These are phyloP conservation scores for Calophaca sinica DNA, from an alignment of 306 rosid species.

Conservation along the genomic window DNA sequence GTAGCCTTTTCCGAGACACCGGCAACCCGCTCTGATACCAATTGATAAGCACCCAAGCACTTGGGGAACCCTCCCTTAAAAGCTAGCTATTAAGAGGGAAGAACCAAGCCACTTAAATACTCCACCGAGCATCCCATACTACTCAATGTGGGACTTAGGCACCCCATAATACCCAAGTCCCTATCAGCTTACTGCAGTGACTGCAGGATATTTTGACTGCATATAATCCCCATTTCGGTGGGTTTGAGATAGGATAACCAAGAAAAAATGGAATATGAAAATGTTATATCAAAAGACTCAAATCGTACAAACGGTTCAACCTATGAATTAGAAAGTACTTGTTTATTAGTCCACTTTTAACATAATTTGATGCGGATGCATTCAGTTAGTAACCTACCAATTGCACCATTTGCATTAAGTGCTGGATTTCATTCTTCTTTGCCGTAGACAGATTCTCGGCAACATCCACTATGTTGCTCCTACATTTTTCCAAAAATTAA, in stretches of 20 bases:
- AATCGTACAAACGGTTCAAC: constrained; percentile 26
- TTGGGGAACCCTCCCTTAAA: too few relatives aligned
- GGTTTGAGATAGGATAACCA: constrained; percentile 29
- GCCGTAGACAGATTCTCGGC: constrained; percentile 57
- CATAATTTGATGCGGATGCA: constrained; percentile 32
- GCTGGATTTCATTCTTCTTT: constrained; percentile 74
- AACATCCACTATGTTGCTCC: constrained; percentile 72
- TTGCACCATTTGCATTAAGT: constrained; percentile 62
- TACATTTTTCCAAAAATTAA: constrained; percentile 55
- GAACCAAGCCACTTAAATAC: too few relatives aligned
- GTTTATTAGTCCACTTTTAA: constrained; percentile 34
- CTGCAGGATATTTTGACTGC: too few relatives aligned
- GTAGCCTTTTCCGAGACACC: too few relatives aligned
- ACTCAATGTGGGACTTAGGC: too few relatives aligned
- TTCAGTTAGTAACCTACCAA: constrained; percentile 56
- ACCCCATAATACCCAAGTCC: too few relatives aligned
- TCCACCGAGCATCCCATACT: too few relatives aligned
- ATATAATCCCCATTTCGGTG: neutral
- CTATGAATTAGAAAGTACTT: constrained; percentile 13
- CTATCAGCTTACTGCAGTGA: too few relatives aligned
- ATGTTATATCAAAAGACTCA: neutral
- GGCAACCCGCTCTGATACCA: too few relatives aligned
- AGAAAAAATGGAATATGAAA: neutral
- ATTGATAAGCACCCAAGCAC: too few relatives aligned
- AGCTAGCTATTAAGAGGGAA: too few relatives aligned